Evolutionary conservation across 108 stramenopile species (phyloP).

Genomic region (Nitzschia palea): DNA sequence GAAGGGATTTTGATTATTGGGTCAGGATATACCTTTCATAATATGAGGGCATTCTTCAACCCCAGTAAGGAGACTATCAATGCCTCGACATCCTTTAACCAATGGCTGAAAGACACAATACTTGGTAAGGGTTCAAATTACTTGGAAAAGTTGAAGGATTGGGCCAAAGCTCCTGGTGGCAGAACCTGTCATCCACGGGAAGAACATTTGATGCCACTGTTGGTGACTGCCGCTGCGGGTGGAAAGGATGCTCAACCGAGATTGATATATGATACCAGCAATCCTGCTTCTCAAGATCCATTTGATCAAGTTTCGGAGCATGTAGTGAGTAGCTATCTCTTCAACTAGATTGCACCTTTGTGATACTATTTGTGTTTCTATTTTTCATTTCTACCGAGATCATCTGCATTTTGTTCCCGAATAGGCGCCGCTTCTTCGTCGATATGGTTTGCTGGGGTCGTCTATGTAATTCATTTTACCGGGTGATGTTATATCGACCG

Average conservation of each 20-base stretch:
- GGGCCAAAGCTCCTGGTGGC: slow-evolving; percentile 44
- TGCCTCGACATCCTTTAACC: slow-evolving; percentile 32
- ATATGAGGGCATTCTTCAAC: slow-evolving; percentile 43
- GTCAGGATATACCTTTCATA: slow-evolving; percentile 77
- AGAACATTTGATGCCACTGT: slow-evolving; percentile 58
- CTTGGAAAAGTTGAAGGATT: slow-evolving; percentile 22
- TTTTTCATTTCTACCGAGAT: no score
- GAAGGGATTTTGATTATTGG: slow-evolving; percentile 75
- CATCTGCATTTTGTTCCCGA: no score
- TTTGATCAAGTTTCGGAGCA: slow-evolving; percentile 10
- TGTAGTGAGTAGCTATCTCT: slow-evolving; percentile 42
- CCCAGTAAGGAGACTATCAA: slow-evolving; percentile 9
- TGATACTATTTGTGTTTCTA: no score
- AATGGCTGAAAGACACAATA: slow-evolving; percentile 44
- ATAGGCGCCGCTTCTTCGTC: no score
- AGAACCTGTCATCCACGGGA: slow-evolving; percentile 46
- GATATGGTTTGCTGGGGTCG: no score
- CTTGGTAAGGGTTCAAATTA: background rate
- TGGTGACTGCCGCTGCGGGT: slow-evolving; percentile 41
- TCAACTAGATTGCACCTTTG: no score
- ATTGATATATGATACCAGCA: slow-evolving; percentile 1
- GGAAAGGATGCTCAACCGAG: background rate
- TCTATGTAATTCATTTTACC: no score
- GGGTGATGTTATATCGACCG: no score
- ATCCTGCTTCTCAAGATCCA: background rate